These are phyloP conservation scores for Lolium perenne DNA, from an alignment of 176 grass and related monocot genomes.

Conservation along the genomic window DNA sequence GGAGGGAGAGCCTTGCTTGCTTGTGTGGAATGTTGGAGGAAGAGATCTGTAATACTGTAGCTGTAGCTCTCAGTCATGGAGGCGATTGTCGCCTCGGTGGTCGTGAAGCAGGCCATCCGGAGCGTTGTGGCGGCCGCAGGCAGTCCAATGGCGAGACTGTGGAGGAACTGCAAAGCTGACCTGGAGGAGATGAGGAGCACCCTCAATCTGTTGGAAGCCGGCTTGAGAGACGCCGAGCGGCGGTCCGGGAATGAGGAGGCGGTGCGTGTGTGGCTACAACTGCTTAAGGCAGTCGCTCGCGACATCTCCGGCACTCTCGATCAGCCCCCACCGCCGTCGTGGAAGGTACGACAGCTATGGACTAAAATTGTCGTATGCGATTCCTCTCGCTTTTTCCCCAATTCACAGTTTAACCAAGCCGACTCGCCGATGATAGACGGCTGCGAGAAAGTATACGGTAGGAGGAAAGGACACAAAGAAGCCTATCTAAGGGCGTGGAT, in stretches of 20 bases:
- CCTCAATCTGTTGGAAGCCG: not conserved
- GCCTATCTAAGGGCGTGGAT: not conserved
- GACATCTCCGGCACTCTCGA: not conserved
- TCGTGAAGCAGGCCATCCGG: constrained; percentile 23
- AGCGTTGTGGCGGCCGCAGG: not conserved
- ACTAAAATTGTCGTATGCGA: not conserved
- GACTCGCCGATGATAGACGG: too few relatives aligned
- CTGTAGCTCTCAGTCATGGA: not conserved
- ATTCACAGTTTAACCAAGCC: too few relatives aligned
- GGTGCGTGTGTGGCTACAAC: not conserved
- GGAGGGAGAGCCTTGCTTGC: too few relatives aligned
- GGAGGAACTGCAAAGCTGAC: constrained; percentile 7
- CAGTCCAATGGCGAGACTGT: not conserved
- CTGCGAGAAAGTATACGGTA: too few relatives aligned
- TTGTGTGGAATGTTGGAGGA: not conserved
- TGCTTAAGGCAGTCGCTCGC: not conserved
- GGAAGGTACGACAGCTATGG: not conserved
- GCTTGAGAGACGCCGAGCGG: not conserved
- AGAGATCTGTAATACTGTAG: not conserved
- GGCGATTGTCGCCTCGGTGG: not conserved
- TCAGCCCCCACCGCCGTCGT: not conserved
- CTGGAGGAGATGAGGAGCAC: not conserved
- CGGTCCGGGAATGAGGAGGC: not conserved
- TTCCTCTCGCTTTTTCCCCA: too few relatives aligned
- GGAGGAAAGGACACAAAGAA: not conserved